A percentile compares a stretch with the other conserved stretches of the same genome.
These are phyloP conservation scores for Populus pruinosa DNA, from an alignment of 345 rosid genomes.

Conservation along the genomic window DNA sequence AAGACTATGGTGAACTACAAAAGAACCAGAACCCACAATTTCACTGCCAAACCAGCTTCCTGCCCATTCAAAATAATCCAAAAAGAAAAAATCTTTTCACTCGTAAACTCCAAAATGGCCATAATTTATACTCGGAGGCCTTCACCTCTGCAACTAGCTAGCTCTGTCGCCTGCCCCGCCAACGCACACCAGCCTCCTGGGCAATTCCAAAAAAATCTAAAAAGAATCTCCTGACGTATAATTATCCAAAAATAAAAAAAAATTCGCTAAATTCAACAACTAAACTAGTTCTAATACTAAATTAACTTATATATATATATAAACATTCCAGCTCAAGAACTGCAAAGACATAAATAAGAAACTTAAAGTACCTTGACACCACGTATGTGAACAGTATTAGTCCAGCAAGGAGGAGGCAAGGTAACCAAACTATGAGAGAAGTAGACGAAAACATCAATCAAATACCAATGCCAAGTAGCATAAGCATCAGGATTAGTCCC, in stretches of 20 bases:
- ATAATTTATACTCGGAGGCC: no score
- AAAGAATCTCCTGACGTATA: neutral
- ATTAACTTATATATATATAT: neutral
- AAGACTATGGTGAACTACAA: neutral
- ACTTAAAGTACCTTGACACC: conserved; percentile 61
- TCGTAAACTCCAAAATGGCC: neutral
- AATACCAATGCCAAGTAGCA: conserved; percentile 85
- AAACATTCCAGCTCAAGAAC: neutral
- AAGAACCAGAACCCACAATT: neutral
- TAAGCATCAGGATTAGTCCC: conserved; percentile 56
- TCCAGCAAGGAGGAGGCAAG: conserved; percentile 92
- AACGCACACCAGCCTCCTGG: neutral
- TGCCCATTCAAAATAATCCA: neutral
- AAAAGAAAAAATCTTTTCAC: neutral
- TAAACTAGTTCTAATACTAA: neutral
- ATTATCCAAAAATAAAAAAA: no score
- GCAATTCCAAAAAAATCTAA: no score
- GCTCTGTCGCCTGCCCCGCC: no score
- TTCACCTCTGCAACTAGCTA: no score
- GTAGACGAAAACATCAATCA: conserved; percentile 81
- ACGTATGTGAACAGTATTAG: conserved; percentile 79
- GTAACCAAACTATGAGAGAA: conserved; percentile 77
- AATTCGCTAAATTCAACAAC: neutral
- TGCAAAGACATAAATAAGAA: neutral
- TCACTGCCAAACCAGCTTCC: neutral